phyloP scores from a whole-genome alignment of 2,329 filamentous ascomycete genomes.

The Phyllosticta paracitricarpa region DNA sequence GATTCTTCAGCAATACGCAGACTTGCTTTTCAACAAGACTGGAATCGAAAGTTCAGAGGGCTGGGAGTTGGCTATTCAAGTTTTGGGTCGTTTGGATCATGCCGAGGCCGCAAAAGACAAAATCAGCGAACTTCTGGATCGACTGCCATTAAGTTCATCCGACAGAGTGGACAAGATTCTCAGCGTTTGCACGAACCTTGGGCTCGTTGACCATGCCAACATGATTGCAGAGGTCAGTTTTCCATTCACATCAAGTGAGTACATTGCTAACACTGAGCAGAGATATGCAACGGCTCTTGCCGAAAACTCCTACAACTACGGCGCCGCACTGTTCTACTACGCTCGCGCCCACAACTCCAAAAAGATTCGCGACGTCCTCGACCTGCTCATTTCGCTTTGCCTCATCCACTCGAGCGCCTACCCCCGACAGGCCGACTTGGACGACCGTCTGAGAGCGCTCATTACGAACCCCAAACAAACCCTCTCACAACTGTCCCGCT shows the following conservation, averaged over 20 bases:
- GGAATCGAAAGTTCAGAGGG: constrained; percentile 13
- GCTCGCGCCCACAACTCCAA: constrained; percentile 67
- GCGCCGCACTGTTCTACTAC: constrained; percentile 83
- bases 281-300: constrained; percentile 73
- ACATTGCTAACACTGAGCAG: constrained; percentile 34
- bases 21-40: constrained; percentile 43
- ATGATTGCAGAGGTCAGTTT: constrained; percentile 67
- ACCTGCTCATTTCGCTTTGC: constrained; percentile 78
- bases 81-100: constrained; percentile 73
- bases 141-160: constrained; percentile 61
- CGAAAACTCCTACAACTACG: constrained; percentile 65
- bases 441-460: constrained; percentile 59
- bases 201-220: constrained; percentile 68
- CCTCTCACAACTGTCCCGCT: constrained; percentile 59
- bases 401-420: constrained; percentile 76
- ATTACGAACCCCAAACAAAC: constrained; percentile 62
- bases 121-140: constrained; percentile 62
- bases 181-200: constrained; percentile 64
- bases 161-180: constrained; percentile 73
- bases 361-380: constrained; percentile 77
- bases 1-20: constrained; percentile 66
- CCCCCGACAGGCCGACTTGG: constrained; percentile 61
- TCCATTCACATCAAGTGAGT: neutral
- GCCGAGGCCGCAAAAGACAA: constrained; percentile 59
- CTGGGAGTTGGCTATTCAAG: constrained; percentile 81